A percentile compares a stretch with the other conserved stretches of the same genome.
These are phyloP conservation scores for Zea luxurians DNA, from an alignment of 176 grass and related monocot genomes.

Conservation along the genomic window DNA sequence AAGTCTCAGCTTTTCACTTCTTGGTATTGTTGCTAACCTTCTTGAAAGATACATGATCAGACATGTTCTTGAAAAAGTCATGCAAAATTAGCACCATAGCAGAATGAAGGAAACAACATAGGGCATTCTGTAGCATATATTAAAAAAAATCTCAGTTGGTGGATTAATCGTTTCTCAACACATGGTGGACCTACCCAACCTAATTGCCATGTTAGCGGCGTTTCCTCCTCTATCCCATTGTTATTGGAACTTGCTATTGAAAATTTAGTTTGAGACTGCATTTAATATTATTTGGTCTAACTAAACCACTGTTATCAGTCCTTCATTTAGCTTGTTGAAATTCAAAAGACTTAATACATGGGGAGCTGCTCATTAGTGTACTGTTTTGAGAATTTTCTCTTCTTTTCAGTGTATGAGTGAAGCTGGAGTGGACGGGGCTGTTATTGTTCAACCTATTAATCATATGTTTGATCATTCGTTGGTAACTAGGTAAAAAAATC, in stretches of 20 bases:
- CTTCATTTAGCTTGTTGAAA: not conserved
- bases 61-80: not conserved
- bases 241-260: not conserved
- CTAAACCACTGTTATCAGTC: not conserved
- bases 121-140: not conserved
- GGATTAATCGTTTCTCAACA: not conserved
- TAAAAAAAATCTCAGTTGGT: not conserved
- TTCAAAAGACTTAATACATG: not conserved
- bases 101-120: not conserved
- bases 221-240: not conserved
- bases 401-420: conserved; percentile 65
- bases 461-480: conserved; percentile 92
- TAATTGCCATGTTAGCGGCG: not conserved
- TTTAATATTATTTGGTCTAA: not conserved
- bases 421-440: conserved; percentile 76
- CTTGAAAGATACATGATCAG: not conserved
- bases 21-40: not conserved
- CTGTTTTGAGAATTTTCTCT: not conserved
- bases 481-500: conserved; percentile 49
- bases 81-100: not conserved
- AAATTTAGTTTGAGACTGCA: conserved; percentile 9
- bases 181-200: not conserved
- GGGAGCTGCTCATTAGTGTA: not conserved
- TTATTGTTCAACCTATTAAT: conserved; percentile 89
- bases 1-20: not conserved